A percentile compares a stretch with the other conserved stretches of the same genome.
Conservation (phyloP, 495 filamentous ascomycete species). For the Aspergillus hancockii region DNA sequence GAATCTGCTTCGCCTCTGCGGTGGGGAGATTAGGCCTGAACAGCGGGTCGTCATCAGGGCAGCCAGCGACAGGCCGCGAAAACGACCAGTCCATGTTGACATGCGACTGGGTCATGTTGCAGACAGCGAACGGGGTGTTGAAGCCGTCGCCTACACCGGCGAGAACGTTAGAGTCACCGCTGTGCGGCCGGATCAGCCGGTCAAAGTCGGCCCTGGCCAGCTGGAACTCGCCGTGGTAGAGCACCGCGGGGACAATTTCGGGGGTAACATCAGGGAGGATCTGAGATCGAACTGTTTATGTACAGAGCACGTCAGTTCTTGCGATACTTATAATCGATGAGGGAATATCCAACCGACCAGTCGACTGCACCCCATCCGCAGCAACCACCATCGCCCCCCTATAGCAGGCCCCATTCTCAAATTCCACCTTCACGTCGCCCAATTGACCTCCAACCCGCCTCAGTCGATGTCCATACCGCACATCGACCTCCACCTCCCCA, state of each 20-base stretch:
- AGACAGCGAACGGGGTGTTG: slow-evolving; percentile 15
- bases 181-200: slow-evolving; percentile 1
- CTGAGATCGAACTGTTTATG: neutral
- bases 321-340: too few relatives aligned
- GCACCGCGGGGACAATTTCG: slow-evolving; percentile 8
- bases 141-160: slow-evolving; percentile 18
- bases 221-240: slow-evolving; percentile 16
- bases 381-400: slow-evolving; percentile 11
- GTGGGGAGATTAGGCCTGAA: slow-evolving; percentile 27
- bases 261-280: slow-evolving; percentile 6
- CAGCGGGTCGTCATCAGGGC: slow-evolving; percentile 23
- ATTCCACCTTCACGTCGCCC: slow-evolving; percentile 4
- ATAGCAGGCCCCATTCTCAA: slow-evolving; percentile 14
- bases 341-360: too few relatives aligned
- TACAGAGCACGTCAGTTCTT: neutral
- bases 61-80: slow-evolving; percentile 27
- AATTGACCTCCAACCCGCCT: neutral
- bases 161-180: slow-evolving; percentile 9
- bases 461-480: slow-evolving; percentile 15
- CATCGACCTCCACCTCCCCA: slow-evolving; percentile 14
- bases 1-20: slow-evolving; percentile 27
- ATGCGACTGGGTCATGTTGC: slow-evolving; percentile 7
- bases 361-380: slow-evolving; percentile 16
- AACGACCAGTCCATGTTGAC: slow-evolving; percentile 30
- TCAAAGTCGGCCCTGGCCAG: slow-evolving; percentile 11